Base-by-base conservation (phyloP, 108 stramenopile species). In the Fragilariopsis cylindrus region DNA sequence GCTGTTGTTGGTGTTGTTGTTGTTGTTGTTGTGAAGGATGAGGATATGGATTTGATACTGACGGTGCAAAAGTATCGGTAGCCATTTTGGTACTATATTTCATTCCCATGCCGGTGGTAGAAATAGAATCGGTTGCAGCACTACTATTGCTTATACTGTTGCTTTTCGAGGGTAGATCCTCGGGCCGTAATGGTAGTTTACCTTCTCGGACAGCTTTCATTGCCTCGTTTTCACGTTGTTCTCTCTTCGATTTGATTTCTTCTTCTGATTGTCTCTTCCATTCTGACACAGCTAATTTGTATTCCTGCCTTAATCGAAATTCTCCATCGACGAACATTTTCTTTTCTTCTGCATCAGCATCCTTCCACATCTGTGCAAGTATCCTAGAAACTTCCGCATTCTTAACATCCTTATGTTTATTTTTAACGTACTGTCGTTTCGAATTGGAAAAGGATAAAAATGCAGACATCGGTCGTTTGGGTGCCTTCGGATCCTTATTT, bases 381-480 rank as follows among this genome's bases (percentile, higher is more conserved):
- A 79, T 68, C 55, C 71, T 70, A 12, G 82, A 79, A 16, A 77
- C 48, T 47, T 83, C 78, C 4, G 78, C 65, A 71, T 76, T 83
- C 16, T 71, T 79, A 5, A 67, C 65, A 11, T 71, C 65, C 13
- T 78, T 78, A 46, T 83, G 43, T 49, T 70, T 39, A 7, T 62
- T 48, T 48, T 81, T 81, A 12, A 83, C 66, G 7, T 70, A 43
- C 12, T 64, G 16, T 9, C 85, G 80, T 12, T 71, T 77, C 18
- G 57, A 73, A 57, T 81, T 83, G 11, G 81, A 83, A 53, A 72
- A 86, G 5, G 82, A 75, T 43, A 85, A 48, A 64, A 83, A 88
- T 16, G 87, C 80, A n/a, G 73, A 68, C 87, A 88, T 81, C 7
- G 84, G 82, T 9, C 87, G 84, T 46, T 88, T 88, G 2, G 87